phyloP scores from a whole-genome alignment of 2,329 filamentous ascomycete genomes.

The Diplodia scrobiculata region DNA sequence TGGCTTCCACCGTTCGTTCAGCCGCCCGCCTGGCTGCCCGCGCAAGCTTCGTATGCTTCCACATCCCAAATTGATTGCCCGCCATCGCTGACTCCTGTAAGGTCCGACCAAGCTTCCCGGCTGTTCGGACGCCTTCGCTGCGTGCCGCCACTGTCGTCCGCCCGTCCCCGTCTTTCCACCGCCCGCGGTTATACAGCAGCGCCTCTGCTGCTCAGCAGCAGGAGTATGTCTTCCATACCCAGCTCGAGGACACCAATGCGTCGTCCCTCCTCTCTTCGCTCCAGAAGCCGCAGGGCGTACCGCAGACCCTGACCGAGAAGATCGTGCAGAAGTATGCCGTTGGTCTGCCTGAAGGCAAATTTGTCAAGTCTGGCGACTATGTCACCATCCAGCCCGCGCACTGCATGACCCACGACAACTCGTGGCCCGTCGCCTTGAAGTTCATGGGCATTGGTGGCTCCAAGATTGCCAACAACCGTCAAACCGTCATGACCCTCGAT shows the following conservation, averaged over 20 bases:
- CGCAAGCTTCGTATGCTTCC: conserved; percentile 37
- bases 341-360: conserved; percentile 73
- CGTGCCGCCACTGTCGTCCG: conserved; percentile 5
- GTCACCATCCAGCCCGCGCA: conserved; percentile 70
- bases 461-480: conserved; percentile 68
- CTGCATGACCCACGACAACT: conserved; percentile 88
- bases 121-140: conserved; percentile 18
- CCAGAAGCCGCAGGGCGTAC: conserved; percentile 46
- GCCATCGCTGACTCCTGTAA: background rate
- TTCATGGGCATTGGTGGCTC: conserved; percentile 82
- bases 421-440: conserved; percentile 73
- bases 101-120: background rate
- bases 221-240: conserved; percentile 59
- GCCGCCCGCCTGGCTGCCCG: conserved; percentile 40
- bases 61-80: background rate
- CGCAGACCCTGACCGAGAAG: conserved; percentile 89
- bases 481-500: conserved; percentile 81
- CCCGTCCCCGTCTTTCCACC: conserved; percentile 17
- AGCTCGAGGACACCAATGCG: conserved; percentile 61
- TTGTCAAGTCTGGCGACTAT: conserved; percentile 79
- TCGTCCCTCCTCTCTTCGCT: conserved; percentile 73
- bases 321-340: conserved; percentile 82
- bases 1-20: conserved; percentile 45
- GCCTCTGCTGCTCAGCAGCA: conserved; percentile 36
- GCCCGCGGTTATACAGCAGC: conserved; percentile 34